These are phyloP conservation scores for Xenoacremonium recifei DNA, from an alignment of 2,329 filamentous ascomycete genomes.

Conservation along the genomic window DNA sequence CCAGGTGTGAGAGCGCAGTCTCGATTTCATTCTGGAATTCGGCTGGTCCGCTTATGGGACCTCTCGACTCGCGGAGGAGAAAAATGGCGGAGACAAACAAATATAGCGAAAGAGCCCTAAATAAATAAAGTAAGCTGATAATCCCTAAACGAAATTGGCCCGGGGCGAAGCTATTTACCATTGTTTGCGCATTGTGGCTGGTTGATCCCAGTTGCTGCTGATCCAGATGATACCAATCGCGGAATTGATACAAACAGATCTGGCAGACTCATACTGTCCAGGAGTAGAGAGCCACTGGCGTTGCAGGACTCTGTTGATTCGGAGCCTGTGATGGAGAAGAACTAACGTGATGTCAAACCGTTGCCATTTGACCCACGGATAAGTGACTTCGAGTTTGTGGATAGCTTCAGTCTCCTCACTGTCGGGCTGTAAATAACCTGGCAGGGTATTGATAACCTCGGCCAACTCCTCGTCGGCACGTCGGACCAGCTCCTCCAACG, in stretches of 20 bases:
- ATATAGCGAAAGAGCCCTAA: slow-evolving; percentile 8
- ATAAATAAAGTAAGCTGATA: neutral
- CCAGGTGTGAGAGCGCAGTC: slow-evolving; percentile 5
- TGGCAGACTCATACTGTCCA: slow-evolving; percentile 6
- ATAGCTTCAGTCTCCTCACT: slow-evolving; percentile 2
- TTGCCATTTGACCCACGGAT: slow-evolving; percentile 15
- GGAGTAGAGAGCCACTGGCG: slow-evolving; percentile 8
- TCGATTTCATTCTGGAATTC: slow-evolving; percentile 3
- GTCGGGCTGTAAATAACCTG: slow-evolving; percentile 6
- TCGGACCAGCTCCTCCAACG: slow-evolving; percentile 2
- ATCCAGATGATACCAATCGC: slow-evolving; percentile 12
- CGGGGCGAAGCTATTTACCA: slow-evolving; percentile 3
- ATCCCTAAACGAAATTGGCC: neutral
- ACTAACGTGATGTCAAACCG: slow-evolving; percentile 12
- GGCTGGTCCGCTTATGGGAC: neutral
- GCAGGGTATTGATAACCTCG: slow-evolving; percentile 6
- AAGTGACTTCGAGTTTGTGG: slow-evolving; percentile 3
- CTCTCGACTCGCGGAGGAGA: slow-evolving; percentile 6
- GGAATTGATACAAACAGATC: slow-evolving; percentile 8
- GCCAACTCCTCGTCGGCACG: slow-evolving; percentile 7
- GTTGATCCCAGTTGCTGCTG: slow-evolving; percentile 12
- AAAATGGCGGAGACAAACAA: slow-evolving; percentile 6
- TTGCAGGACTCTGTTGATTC: slow-evolving; percentile 9
- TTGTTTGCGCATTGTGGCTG: slow-evolving; percentile 9
- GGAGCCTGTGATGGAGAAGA: slow-evolving; percentile 9